A percentile compares a stretch with the other conserved stretches of the same genome.
These are phyloP conservation scores for Raffaelea ambrosiae DNA, from an alignment of 2,329 filamentous ascomycete genomes.

Conservation along the genomic window DNA sequence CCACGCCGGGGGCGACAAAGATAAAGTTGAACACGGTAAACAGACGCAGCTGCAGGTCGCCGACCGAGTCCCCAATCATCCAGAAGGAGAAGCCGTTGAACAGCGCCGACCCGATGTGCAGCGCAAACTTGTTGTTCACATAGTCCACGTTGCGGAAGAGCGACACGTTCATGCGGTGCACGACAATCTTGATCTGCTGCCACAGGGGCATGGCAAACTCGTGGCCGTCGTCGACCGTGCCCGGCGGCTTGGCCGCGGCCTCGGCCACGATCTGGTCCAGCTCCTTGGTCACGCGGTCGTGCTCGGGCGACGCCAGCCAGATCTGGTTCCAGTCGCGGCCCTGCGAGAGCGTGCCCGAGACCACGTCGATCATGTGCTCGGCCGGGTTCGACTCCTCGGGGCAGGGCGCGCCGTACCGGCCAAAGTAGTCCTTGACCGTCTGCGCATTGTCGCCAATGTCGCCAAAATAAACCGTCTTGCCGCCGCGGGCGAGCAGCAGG, in stretches of 20 bases:
- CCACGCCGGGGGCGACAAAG: constrained; percentile 58
- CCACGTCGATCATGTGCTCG: constrained; percentile 63
- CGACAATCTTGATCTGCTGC: constrained; percentile 52
- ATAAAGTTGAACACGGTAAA: constrained; percentile 63
- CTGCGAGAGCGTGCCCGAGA: constrained; percentile 50
- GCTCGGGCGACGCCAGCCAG: constrained; percentile 26
- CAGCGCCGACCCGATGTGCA: constrained; percentile 31
- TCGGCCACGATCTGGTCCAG: constrained; percentile 51
- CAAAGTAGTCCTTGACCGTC: constrained; percentile 57
- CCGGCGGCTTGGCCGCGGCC: constrained; percentile 18
- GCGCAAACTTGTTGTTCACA: constrained; percentile 56
- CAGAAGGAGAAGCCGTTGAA: constrained; percentile 52
- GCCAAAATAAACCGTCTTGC: constrained; percentile 59
- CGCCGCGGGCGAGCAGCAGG: constrained; percentile 53
- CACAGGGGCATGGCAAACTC: constrained; percentile 65
- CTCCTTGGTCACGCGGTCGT: constrained; percentile 45
- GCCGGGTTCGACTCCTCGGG: constrained; percentile 59
- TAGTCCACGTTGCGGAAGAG: constrained; percentile 67
- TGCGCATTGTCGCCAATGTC: constrained; percentile 43
- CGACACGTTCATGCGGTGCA: constrained; percentile 57
- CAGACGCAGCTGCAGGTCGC: constrained; percentile 61
- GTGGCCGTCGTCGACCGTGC: constrained; percentile 16
- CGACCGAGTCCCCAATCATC: constrained; percentile 44
- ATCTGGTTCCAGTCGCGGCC: constrained; percentile 31
- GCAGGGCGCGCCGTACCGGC: constrained; percentile 55